Base-by-base conservation (phyloP, 2,329 filamentous ascomycete species). In the Colletotrichum godetiae region DNA sequence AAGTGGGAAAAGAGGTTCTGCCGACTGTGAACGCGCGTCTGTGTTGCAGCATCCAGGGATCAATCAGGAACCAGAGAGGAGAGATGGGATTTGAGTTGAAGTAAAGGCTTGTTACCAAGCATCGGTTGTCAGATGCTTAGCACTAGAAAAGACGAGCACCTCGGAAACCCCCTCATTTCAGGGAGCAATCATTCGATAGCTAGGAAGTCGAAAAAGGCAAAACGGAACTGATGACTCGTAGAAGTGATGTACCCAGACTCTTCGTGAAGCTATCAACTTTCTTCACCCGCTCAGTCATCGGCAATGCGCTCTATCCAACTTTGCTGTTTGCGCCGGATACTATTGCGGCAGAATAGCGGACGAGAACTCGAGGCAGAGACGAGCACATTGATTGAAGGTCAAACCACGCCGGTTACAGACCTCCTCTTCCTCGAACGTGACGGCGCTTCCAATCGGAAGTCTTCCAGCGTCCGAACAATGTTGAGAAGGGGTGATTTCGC, bases 391-490 rank as follows among this genome's bases (percentile, higher is more conserved):
- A n/a, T 49, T 49, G 19, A 19, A 19, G 19, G 22, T 60, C 58
- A 42, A 37, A 37, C 58, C 35, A 29, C 19, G 42, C 33, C 7
- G 22, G 19, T 37, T 33, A 19, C 24, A 12, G n/a, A 8, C 3
- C 6, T 46, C 42, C 8, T 2, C 42, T 5, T 7, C n/a, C 42
- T 46, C 42, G 37, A 22, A 13, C 59, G 57, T 42, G 15, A n/a
- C 5, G 22, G 12, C 46, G 22, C 46, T 11, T 42, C 69, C 66
- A 69, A 69, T 72, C 52, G 66, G 66, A 33, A 59, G 59, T 31
- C 59, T 42, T 11, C 69, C 53, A 31, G 46, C 66, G 42, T 69
- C 66, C 69, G 69, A 72, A 68, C 59, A 52, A 35, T 59, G 46
- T 42, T 65, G 49, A 42, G 52, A 6, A n/a, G 42, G 37, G 5